Evolutionary conservation across 306 rosid species (phyloP).

Genomic region (Fragaria ananassa): DNA sequence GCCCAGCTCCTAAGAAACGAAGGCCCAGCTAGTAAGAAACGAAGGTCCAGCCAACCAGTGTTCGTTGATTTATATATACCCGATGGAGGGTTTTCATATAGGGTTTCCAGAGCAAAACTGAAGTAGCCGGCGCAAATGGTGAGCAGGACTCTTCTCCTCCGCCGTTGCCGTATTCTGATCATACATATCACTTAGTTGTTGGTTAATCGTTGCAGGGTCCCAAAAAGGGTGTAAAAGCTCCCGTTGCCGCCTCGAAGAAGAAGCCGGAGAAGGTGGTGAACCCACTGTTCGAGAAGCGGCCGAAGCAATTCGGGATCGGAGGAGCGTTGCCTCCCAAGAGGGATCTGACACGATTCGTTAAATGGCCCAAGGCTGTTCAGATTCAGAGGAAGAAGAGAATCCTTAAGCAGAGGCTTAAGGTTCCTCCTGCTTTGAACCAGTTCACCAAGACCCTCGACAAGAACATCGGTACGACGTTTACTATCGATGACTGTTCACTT

Average conservation of each 20-base stretch:
- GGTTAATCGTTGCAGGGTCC: constrained; percentile 38
- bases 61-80: no score
- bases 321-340: constrained; percentile 79
- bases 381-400: constrained; percentile 66
- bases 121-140: background rate
- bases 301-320: constrained; percentile 75
- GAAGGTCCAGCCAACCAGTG: no score
- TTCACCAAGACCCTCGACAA: constrained; percentile 81
- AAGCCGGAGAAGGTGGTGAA: constrained; percentile 62
- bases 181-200: background rate
- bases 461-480: constrained; percentile 42
- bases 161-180: no score
- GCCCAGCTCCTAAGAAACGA: no score
- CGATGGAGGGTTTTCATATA: background rate
- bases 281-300: constrained; percentile 63
- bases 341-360: constrained; percentile 59
- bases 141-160: background rate
- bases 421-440: constrained; percentile 73
- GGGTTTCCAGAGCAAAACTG: background rate
- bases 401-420: constrained; percentile 68
- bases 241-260: constrained; percentile 40
- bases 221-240: constrained; percentile 41
- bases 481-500: background rate
- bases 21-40: no score
- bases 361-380: constrained; percentile 60